Conservation (phyloP, 208 protist genomes). For the Angomonas deanei region DNA sequence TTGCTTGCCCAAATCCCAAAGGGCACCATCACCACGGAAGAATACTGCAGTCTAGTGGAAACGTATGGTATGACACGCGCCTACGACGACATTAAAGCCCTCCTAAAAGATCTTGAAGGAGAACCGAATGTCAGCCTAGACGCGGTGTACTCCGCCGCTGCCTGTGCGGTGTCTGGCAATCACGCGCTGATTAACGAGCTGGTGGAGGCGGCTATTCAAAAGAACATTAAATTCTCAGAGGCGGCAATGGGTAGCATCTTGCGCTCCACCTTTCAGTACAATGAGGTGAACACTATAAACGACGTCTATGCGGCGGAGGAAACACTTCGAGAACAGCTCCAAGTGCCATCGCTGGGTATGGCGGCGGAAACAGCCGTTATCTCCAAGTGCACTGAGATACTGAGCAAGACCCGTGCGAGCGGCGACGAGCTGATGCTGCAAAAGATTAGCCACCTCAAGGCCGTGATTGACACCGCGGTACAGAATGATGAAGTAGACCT, state of each 20-base stretch:
- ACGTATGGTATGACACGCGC: conserved; percentile 46
- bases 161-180: conserved; percentile 30
- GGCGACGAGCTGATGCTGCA: conserved; percentile 74
- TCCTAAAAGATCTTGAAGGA: conserved; percentile 22
- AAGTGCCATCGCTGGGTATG: conserved; percentile 43
- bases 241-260: conserved; percentile 18
- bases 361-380: conserved; percentile 69
- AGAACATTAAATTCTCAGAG: background rate
- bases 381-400: conserved; percentile 64
- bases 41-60: conserved; percentile 73
- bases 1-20: conserved; percentile 45
- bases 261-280: conserved; percentile 5
- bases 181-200: conserved; percentile 11
- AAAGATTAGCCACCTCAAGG: conserved; percentile 69
- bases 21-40: conserved; percentile 31
- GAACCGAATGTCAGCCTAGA: background rate
- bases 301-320: conserved; percentile 65
- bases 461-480: conserved; percentile 51
- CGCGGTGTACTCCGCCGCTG: conserved; percentile 39
- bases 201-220: background rate
- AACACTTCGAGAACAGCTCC: conserved; percentile 34
- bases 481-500: conserved; percentile 56
- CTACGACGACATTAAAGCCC: conserved; percentile 40
- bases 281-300: conserved; percentile 18
- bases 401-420: conserved; percentile 36